These are phyloP conservation scores for Solanum paucissectum DNA, from an alignment of 257 asterid species.

Conservation along the genomic window DNA sequence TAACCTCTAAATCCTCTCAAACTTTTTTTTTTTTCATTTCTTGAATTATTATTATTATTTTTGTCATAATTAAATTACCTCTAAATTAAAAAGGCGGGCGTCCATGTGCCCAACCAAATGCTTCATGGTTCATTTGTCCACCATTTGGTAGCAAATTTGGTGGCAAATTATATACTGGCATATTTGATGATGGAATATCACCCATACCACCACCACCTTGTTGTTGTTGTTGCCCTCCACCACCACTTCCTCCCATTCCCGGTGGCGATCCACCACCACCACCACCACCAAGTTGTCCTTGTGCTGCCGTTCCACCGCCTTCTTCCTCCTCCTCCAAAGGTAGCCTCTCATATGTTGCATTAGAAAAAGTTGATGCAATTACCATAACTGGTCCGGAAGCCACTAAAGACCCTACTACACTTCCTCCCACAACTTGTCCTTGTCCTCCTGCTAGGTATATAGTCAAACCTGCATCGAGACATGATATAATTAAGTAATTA, in stretches of 20 bases:
- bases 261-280: conserved; percentile 25
- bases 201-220: conserved; percentile 14
- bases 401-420: conserved; percentile 48
- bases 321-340: conserved; percentile 56
- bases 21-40: not conserved
- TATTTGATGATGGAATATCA: conserved; percentile 18
- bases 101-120: conserved; percentile 49
- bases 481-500: not conserved
- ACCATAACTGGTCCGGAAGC: conserved; percentile 70
- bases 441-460: conserved; percentile 54
- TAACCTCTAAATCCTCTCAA: not conserved
- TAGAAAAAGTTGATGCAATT: conserved; percentile 53
- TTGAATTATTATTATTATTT: not conserved
- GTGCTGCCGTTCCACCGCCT: conserved; percentile 3
- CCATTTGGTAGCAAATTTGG: conserved; percentile 32
- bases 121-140: conserved; percentile 38
- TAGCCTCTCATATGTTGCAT: conserved; percentile 56
- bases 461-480: conserved; percentile 25
- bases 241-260: conserved; percentile 13
- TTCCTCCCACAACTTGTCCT: conserved; percentile 62
- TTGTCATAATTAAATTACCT: conserved; percentile 4
- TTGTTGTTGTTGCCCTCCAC: conserved; percentile 11
- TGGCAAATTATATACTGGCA: conserved; percentile 22
- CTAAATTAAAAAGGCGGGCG: conserved; percentile 32
- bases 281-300: conserved; percentile 13